phyloP scores from a whole-genome alignment of 2,329 filamentous ascomycete genomes.

The Elsinoe fawcettii region DNA sequence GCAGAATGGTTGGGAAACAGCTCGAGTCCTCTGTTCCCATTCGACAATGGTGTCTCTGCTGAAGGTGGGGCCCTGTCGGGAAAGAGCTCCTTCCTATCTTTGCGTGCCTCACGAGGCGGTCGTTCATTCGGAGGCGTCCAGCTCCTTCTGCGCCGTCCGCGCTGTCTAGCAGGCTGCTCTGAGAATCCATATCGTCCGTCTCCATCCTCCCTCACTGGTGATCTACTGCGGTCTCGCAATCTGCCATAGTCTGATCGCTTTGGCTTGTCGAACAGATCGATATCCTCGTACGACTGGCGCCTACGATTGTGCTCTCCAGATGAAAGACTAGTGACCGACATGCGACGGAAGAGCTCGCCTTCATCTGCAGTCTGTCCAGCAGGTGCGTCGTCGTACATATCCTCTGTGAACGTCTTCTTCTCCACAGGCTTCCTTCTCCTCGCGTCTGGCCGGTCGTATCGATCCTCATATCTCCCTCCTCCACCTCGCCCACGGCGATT shows the following conservation, averaged over 20 bases:
- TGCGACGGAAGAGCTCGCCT: constrained; percentile 21
- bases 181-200: constrained; percentile 43
- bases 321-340: constrained; percentile 21
- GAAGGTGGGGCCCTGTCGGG: not conserved
- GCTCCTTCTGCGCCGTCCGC: constrained; percentile 39
- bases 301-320: constrained; percentile 19
- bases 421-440: constrained; percentile 29
- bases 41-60: constrained; percentile 6
- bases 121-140: constrained; percentile 28
- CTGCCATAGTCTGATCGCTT: constrained; percentile 32
- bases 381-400: constrained; percentile 71
- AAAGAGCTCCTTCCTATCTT: constrained; percentile 13
- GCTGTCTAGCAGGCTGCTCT: constrained; percentile 40
- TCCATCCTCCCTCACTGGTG: constrained; percentile 45
- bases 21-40: constrained; percentile 13
- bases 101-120: constrained; percentile 15
- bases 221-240: constrained; percentile 53
- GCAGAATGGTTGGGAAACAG: constrained; percentile 19
- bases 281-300: constrained; percentile 18
- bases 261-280: constrained; percentile 28
- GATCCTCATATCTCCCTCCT: constrained; percentile 48
- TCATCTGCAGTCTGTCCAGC: constrained; percentile 28
- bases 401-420: constrained; percentile 56
- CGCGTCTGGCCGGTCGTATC: constrained; percentile 40
- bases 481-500: constrained; percentile 34